phyloP scores from a whole-genome alignment of 352 stramenopile species.

The Globisporangium uncinulatum region DNA sequence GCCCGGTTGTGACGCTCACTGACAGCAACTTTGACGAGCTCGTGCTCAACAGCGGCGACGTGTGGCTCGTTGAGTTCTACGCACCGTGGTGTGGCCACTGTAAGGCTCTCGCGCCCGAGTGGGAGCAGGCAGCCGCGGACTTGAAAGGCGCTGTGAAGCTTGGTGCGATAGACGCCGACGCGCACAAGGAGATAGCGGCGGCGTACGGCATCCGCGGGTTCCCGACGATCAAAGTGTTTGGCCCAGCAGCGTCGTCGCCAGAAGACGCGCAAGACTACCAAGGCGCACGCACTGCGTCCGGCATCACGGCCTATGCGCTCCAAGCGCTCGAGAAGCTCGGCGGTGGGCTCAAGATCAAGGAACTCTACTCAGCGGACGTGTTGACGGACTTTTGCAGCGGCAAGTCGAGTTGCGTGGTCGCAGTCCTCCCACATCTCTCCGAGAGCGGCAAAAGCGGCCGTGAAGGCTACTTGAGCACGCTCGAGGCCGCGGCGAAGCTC shows the following conservation, averaged over 20 bases:
- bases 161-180: constrained; percentile 89
- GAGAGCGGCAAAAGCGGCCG: constrained; percentile 82
- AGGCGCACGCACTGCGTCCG: constrained; percentile 75
- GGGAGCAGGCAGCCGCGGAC: constrained; percentile 86
- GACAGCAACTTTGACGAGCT: constrained; percentile 90
- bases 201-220: constrained; percentile 92
- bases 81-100: constrained; percentile 92
- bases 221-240: constrained; percentile 95
- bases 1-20: constrained; percentile 84
- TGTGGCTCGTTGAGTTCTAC: constrained; percentile 92
- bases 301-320: constrained; percentile 77
- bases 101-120: constrained; percentile 89
- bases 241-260: constrained; percentile 47
- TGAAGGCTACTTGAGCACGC: constrained; percentile 77
- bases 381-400: constrained; percentile 82
- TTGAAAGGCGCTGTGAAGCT: constrained; percentile 88
- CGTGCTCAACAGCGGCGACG: constrained; percentile 87
- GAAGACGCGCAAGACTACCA: constrained; percentile 81
- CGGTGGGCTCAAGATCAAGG: constrained; percentile 71
- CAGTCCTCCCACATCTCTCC: constrained; percentile 85
- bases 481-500: constrained; percentile 79
- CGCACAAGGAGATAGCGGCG: constrained; percentile 84
- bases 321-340: constrained; percentile 65
- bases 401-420: constrained; percentile 89
- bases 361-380: constrained; percentile 57